Conservation (phyloP, 2,329 filamentous ascomycete genomes). For the Hymenotorrendiella dingleyae region DNA sequence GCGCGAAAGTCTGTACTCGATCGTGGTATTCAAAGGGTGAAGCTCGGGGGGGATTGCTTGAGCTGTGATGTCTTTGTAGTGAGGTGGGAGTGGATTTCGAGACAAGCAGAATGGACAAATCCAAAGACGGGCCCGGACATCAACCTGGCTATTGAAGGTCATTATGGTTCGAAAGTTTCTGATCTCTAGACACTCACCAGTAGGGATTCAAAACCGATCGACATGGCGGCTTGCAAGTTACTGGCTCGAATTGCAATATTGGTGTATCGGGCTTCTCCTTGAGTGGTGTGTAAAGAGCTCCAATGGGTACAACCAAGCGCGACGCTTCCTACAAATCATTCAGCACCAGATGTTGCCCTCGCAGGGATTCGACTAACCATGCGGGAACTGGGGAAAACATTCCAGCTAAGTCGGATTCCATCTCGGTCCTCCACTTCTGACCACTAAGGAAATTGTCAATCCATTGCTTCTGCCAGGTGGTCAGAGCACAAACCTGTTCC, state of each 20-base stretch:
- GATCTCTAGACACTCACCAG: slow-evolving; percentile 55
- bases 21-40: slow-evolving; percentile 78
- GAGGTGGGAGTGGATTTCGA: slow-evolving; percentile 73
- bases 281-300: slow-evolving; percentile 88
- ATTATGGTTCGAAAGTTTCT: slow-evolving; percentile 15
- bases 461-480: too few species aligned
- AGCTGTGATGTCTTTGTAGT: slow-evolving; percentile 85
- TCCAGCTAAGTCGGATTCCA: slow-evolving; percentile 95
- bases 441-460: slow-evolving; percentile 17
- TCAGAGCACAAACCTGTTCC: slow-evolving; percentile 15
- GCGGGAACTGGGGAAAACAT: slow-evolving; percentile 94
- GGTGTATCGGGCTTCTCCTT: slow-evolving; percentile 92
- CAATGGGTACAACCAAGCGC: slow-evolving; percentile 89
- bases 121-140: slow-evolving; percentile 78
- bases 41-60: slow-evolving; percentile 79
- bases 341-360: slow-evolving; percentile 11
- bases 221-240: slow-evolving; percentile 94
- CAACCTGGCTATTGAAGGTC: slow-evolving; percentile 58
- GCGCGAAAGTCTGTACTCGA: slow-evolving; percentile 76
- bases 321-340: slow-evolving; percentile 70
- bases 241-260: slow-evolving; percentile 89
- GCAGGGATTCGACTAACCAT: slow-evolving; percentile 58
- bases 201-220: slow-evolving; percentile 94
- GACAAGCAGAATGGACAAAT: slow-evolving; percentile 86
- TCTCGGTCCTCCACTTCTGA: slow-evolving; percentile 88